A percentile compares a stretch with the other conserved stretches of the same genome.
These are phyloP conservation scores for Niebla homalea DNA, from an alignment of 495 filamentous ascomycete species.

Conservation along the genomic window DNA sequence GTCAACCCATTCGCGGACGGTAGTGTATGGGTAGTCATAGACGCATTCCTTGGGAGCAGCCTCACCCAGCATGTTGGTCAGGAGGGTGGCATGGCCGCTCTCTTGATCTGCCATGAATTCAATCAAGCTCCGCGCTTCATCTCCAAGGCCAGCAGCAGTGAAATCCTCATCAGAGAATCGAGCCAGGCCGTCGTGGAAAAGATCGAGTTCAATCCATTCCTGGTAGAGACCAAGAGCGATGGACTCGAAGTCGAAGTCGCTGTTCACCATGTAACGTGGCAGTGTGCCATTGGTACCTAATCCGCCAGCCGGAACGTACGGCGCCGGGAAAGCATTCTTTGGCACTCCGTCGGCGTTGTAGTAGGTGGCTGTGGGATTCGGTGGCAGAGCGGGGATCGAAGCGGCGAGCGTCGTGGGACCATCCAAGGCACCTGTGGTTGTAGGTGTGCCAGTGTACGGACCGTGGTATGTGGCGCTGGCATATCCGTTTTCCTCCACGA, in stretches of 20 bases:
- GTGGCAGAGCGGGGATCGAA: constrained; percentile 34
- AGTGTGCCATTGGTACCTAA: constrained; percentile 62
- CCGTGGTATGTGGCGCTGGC: constrained; percentile 29
- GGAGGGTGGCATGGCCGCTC: constrained; percentile 61
- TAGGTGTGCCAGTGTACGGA: constrained; percentile 43
- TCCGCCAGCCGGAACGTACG: constrained; percentile 64
- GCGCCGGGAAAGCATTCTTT: constrained; percentile 49
- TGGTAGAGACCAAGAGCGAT: constrained; percentile 27
- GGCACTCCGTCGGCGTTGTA: constrained; percentile 65
- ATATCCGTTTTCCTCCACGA: constrained; percentile 11
- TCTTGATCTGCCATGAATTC: constrained; percentile 82
- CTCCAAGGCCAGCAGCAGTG: constrained; percentile 47
- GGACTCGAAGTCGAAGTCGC: constrained; percentile 66
- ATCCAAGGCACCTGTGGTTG: constrained; percentile 45
- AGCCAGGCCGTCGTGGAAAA: constrained; percentile 68
- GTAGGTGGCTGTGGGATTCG: constrained; percentile 36
- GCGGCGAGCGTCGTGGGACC: constrained; percentile 34
- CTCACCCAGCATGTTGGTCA: constrained; percentile 70
- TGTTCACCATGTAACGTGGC: constrained; percentile 58
- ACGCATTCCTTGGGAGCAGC: constrained; percentile 61
- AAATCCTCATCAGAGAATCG: constrained; percentile 63
- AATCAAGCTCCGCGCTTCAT: constrained; percentile 58
- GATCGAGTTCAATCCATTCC: constrained; percentile 79
- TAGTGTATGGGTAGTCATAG: constrained; percentile 73
- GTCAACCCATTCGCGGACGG: constrained; percentile 67